Percentiles rank a stretch among this genome's conserved stretches.
phyloP scores from a whole-genome alignment of 2,329 filamentous ascomycete species.

The Aspergillus sclerotialis region DNA sequence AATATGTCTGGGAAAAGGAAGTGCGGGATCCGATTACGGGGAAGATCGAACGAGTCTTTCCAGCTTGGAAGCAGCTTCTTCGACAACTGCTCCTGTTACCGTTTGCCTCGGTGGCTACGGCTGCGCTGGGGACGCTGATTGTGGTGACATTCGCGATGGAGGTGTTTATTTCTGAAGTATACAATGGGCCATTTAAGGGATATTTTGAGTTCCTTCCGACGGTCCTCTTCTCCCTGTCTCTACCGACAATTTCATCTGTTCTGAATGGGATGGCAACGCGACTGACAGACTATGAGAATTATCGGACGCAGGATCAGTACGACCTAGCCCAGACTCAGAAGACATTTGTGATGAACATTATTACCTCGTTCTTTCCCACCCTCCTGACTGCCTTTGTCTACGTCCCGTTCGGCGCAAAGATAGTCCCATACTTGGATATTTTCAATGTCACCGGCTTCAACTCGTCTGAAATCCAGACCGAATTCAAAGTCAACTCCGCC shows the following conservation, averaged over 20 bases:
- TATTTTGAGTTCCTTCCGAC: conserved; percentile 84
- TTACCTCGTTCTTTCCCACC: conserved; percentile 89
- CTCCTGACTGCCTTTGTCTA: conserved; percentile 91
- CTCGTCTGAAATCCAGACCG: conserved; percentile 37
- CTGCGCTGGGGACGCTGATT: conserved; percentile 73
- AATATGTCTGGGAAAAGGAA: conserved; percentile 75
- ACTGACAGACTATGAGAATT: conserved; percentile 82
- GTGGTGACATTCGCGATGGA: conserved; percentile 84
- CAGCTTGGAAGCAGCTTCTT: conserved; percentile 64
- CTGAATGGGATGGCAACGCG: conserved; percentile 69
- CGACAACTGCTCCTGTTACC: conserved; percentile 77
- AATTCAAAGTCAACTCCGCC: conserved; percentile 75
- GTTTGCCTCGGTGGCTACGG: conserved; percentile 68
- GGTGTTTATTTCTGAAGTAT: conserved; percentile 92
- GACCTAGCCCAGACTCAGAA: conserved; percentile 82
- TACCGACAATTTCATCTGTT: conserved; percentile 69
- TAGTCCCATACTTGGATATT: conserved; percentile 80
- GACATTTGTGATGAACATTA: conserved; percentile 93
- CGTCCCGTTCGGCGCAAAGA: conserved; percentile 76
- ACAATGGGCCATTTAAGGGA: conserved; percentile 78
- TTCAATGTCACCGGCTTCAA: conserved; percentile 54
- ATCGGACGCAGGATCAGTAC: conserved; percentile 78
- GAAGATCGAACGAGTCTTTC: conserved; percentile 68
- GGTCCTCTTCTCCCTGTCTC: conserved; percentile 70
- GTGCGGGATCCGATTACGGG: conserved; percentile 74